A percentile compares a stretch with the other conserved stretches of the same genome.
Evolutionary conservation across 208 protist genomes (phyloP).

Genomic region (Leishmania braziliensis): DNA sequence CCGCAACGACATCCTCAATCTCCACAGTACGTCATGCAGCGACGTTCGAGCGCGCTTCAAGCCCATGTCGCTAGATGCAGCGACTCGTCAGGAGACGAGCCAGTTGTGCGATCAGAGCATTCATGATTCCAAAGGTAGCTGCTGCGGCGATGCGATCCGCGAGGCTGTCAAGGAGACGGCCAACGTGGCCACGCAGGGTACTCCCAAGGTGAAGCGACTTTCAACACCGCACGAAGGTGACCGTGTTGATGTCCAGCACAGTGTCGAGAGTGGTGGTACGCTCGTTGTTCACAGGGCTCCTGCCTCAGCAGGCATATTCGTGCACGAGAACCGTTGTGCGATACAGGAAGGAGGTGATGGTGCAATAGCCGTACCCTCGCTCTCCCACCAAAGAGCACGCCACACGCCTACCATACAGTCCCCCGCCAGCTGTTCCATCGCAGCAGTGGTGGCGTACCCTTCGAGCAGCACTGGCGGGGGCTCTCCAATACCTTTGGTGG

Average conservation of each 20-base stretch:
- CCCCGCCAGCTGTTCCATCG: neutral
- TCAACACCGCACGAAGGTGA: neutral
- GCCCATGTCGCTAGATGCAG: neutral
- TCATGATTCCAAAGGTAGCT: neutral
- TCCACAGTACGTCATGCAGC: neutral
- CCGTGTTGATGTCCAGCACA: neutral
- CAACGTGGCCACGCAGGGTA: neutral
- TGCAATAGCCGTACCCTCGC: neutral
- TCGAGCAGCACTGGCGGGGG: neutral
- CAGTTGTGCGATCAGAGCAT: neutral
- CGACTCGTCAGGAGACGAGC: neutral
- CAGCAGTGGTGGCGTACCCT: neutral
- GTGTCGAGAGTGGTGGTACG: neutral
- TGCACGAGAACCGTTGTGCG: neutral
- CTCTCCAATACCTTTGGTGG: neutral
- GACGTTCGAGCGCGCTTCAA: neutral
- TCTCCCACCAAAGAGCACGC: neutral
- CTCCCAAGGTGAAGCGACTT: neutral
- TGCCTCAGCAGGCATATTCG: neutral
- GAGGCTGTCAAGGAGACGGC: neutral
- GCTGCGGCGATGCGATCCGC: neutral
- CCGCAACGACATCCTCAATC: too few relatives aligned
- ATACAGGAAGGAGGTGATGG: neutral
- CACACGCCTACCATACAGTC: neutral
- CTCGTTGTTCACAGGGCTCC: neutral